A percentile compares a stretch with the other conserved stretches of the same genome.
Conservation (phyloP, 306 rosid species). For the Carpinus viminea region DNA sequence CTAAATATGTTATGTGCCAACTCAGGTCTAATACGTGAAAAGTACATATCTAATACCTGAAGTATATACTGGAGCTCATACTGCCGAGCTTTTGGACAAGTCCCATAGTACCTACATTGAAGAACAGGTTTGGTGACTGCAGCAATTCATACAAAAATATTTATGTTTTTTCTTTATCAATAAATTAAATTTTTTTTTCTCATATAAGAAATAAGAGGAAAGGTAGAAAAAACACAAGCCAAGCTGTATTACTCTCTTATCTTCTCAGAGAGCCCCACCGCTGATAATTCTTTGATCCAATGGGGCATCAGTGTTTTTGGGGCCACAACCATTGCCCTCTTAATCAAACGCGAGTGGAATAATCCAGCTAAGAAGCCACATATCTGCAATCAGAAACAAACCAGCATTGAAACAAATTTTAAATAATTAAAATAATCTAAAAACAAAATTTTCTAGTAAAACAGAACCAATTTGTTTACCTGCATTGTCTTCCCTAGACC, state of each 20-base stretch:
- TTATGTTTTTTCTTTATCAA: neutral
- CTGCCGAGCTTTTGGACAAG: constrained; percentile 57
- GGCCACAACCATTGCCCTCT: constrained; percentile 79
- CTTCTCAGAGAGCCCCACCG: constrained; percentile 76
- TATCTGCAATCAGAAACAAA: constrained; percentile 53
- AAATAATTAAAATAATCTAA: neutral
- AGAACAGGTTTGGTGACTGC: constrained; percentile 16
- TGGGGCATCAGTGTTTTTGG: constrained; percentile 84
- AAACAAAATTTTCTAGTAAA: constrained; percentile 8
- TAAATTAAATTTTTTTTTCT: neutral
- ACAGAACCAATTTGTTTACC: constrained; percentile 45
- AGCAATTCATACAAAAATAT: constrained; percentile 4
- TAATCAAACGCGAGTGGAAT: constrained; percentile 66
- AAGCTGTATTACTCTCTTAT: constrained; percentile 72
- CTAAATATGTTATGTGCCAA: neutral
- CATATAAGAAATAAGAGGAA: constrained; percentile 9
- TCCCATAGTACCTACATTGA: constrained; percentile 68
- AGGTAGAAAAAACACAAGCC: constrained; percentile 21
- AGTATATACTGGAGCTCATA: constrained; percentile 84
- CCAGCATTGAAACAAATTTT: constrained; percentile 4
- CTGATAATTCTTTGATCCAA: constrained; percentile 88
- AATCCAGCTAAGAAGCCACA: constrained; percentile 88
- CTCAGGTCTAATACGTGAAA: constrained; percentile 6
- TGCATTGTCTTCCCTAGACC: constrained; percentile 98
- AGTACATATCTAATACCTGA: constrained; percentile 54